These are phyloP conservation scores for Coprinellus micaceus DNA, from an alignment of 768 basidiomycete species.

Conservation along the genomic window DNA sequence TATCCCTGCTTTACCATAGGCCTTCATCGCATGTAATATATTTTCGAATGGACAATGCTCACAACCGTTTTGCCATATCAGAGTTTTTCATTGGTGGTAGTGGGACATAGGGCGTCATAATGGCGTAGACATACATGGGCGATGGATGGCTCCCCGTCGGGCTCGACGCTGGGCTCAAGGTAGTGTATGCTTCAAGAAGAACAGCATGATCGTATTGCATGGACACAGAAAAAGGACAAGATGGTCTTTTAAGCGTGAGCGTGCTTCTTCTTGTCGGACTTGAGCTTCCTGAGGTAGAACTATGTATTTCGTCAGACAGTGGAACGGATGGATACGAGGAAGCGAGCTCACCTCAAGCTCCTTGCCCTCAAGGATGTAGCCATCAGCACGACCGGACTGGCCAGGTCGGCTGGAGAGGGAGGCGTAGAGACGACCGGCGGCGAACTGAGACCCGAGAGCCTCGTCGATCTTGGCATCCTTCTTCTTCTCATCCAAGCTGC, in stretches of 20 bases:
- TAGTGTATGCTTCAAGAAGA: neutral
- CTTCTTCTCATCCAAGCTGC: conserved; percentile 84
- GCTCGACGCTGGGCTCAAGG: neutral
- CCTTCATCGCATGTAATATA: neutral
- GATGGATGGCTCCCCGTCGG: neutral
- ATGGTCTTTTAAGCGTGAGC: conserved; percentile 33
- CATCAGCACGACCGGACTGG: conserved; percentile 94
- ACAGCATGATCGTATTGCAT: conserved; percentile 9
- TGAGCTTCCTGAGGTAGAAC: conserved; percentile 95
- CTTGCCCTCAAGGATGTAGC: conserved; percentile 97
- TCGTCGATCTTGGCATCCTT: conserved; percentile 93
- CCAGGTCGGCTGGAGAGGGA: conserved; percentile 92
- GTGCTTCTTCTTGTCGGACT: conserved; percentile 93
- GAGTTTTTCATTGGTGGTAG: neutral
- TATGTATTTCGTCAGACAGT: conserved; percentile 25
- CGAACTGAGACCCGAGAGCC: conserved; percentile 85
- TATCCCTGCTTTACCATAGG: neutral
- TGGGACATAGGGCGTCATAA: conserved; percentile 3
- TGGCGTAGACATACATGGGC: conserved; percentile 1
- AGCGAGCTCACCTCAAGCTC: conserved; percentile 80
- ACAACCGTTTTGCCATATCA: neutral
- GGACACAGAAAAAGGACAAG: conserved; percentile 5
- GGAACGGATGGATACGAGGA: conserved; percentile 10
- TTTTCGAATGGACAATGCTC: neutral
- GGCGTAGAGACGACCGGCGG: conserved; percentile 94